Conservation (phyloP, 2,329 filamentous ascomycete genomes). For the Alternaria conjuncta region DNA sequence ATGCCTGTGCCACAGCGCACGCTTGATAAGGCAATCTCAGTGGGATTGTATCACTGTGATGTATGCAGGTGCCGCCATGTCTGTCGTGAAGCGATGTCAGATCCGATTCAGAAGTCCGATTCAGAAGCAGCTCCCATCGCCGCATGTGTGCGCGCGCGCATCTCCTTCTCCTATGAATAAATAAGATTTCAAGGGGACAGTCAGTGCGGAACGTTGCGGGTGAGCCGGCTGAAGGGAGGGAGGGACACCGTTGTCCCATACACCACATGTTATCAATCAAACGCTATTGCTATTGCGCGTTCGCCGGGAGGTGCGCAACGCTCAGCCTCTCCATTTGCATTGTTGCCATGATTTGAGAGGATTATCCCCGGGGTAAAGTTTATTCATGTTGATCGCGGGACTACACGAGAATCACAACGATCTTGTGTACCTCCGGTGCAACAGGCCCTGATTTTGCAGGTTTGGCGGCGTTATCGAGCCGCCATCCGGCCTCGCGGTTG, state of each 20-base stretch:
- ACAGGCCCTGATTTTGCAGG: slow-evolving; percentile 14
- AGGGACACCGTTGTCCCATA: slow-evolving; percentile 25
- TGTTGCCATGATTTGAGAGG: slow-evolving; percentile 9
- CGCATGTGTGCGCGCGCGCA: slow-evolving; percentile 11
- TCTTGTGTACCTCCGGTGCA: slow-evolving; percentile 12
- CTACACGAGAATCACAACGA: slow-evolving; percentile 21
- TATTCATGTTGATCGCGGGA: slow-evolving; percentile 12
- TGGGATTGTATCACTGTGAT: slow-evolving; percentile 10
- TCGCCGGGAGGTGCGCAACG: slow-evolving; percentile 12
- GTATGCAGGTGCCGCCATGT: slow-evolving; percentile 23
- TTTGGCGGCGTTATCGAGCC: slow-evolving; percentile 30
- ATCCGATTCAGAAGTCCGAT: slow-evolving; percentile 6
- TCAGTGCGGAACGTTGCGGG: slow-evolving; percentile 4
- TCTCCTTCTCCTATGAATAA: slow-evolving; percentile 4
- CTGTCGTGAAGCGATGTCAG: slow-evolving; percentile 25
- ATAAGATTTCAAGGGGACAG: slow-evolving; percentile 1
- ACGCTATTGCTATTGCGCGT: slow-evolving; percentile 28
- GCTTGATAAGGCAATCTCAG: slow-evolving; percentile 6
- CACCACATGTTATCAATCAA: slow-evolving; percentile 32
- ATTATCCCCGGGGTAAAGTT: slow-evolving; percentile 11
- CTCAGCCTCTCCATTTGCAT: slow-evolving; percentile 6
- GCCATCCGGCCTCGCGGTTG: slow-evolving; percentile 21
- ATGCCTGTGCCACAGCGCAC: slow-evolving; percentile 17
- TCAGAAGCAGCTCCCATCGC: slow-evolving; percentile 19
- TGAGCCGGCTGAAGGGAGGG: slow-evolving; percentile 36